Conservation (phyloP, 164 flowering plant genomes). For the Berberis vulgaris region DNA sequence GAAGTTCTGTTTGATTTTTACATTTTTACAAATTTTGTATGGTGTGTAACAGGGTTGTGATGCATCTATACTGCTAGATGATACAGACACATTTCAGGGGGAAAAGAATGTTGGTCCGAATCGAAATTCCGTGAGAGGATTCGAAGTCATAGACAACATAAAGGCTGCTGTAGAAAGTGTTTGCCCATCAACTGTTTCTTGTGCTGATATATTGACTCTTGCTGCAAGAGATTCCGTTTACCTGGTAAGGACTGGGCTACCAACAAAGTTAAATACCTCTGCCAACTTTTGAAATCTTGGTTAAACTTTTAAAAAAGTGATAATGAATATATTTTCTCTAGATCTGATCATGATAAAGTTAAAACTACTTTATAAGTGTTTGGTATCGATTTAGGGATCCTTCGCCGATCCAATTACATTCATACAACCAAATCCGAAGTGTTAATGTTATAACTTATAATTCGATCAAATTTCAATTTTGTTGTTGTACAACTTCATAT, state of each 20-base stretch:
- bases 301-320: not conserved
- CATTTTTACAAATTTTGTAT: not conserved
- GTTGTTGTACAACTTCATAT: too few relatives aligned
- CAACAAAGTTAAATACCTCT: not conserved
- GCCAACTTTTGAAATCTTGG: too few relatives aligned
- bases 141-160: slow-evolving; percentile 49
- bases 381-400: too few relatives aligned
- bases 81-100: slow-evolving; percentile 31
- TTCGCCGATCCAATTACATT: too few relatives aligned
- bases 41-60: slow-evolving; percentile 53
- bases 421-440: too few relatives aligned
- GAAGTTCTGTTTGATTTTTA: not conserved
- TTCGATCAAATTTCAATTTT: too few relatives aligned
- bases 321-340: too few relatives aligned
- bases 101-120: slow-evolving; percentile 52
- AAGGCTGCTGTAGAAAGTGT: slow-evolving; percentile 43
- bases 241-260: slow-evolving; percentile 22
- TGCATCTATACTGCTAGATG: slow-evolving; percentile 64
- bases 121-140: slow-evolving; percentile 27
- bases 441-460: too few relatives aligned
- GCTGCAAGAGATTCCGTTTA: slow-evolving; percentile 37
- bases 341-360: too few relatives aligned
- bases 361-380: too few relatives aligned
- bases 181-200: slow-evolving; percentile 57
- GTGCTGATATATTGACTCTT: slow-evolving; percentile 50